phyloP scores from a whole-genome alignment of 2,329 filamentous ascomycete genomes.

The Zymoseptoria ardabiliae region DNA sequence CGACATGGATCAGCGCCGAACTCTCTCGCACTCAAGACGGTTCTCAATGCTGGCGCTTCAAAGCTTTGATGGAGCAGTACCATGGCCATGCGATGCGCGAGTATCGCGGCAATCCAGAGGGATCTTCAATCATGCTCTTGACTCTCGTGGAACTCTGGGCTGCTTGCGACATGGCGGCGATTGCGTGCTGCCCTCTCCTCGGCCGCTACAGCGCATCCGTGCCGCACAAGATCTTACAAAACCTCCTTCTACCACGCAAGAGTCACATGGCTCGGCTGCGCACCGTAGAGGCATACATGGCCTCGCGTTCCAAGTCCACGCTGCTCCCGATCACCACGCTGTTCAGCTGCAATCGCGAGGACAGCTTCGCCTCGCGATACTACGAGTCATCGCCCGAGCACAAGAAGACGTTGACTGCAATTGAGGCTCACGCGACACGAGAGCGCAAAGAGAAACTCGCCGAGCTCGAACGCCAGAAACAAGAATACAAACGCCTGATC shows the following conservation, averaged over 20 bases:
- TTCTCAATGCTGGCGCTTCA: neutral
- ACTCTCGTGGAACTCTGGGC: constrained; percentile 53
- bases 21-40: neutral
- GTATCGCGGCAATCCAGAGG: constrained; percentile 42
- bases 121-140: constrained; percentile 48
- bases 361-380: constrained; percentile 41
- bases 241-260: constrained; percentile 44
- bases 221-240: constrained; percentile 43
- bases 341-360: constrained; percentile 26
- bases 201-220: constrained; percentile 48
- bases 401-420: constrained; percentile 23
- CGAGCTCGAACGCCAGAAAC: constrained; percentile 28
- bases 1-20: neutral
- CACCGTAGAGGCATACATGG: constrained; percentile 45
- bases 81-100: constrained; percentile 9
- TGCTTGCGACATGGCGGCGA: constrained; percentile 45
- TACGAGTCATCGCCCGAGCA: constrained; percentile 28
- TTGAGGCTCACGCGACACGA: constrained; percentile 29
- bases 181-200: constrained; percentile 42
- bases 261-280: constrained; percentile 46
- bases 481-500: neutral
- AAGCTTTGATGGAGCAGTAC: neutral
- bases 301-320: constrained; percentile 28
- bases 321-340: constrained; percentile 36
- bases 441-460: constrained; percentile 30